These are phyloP conservation scores for Strigomonas galati DNA, from an alignment of 208 protist genomes.

Conservation along the genomic window DNA sequence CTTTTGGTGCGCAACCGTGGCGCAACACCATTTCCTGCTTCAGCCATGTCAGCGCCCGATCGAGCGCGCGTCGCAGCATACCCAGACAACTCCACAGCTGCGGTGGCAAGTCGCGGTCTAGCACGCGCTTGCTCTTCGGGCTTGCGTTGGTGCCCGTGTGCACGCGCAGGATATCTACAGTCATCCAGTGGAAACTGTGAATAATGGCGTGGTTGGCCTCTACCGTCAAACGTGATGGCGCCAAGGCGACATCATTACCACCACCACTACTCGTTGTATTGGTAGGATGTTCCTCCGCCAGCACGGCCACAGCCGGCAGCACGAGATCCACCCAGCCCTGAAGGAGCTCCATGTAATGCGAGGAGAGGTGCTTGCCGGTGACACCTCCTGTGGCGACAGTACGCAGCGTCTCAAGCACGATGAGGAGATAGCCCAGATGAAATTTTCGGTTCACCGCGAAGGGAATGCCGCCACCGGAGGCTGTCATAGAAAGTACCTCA, in stretches of 20 bases:
- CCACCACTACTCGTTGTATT: neutral
- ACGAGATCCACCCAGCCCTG: slow-evolving; percentile 26
- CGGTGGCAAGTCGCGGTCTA: slow-evolving; percentile 57
- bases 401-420: slow-evolving; percentile 54
- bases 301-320: slow-evolving; percentile 35
- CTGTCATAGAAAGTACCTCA: neutral
- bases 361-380: slow-evolving; percentile 36
- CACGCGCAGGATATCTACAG: slow-evolving; percentile 44
- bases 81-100: slow-evolving; percentile 45
- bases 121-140: slow-evolving; percentile 20
- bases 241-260: no score
- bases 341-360: slow-evolving; percentile 41
- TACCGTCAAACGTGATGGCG: slow-evolving; percentile 47
- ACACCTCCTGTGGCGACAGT: slow-evolving; percentile 27
- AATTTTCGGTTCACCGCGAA: slow-evolving; percentile 39
- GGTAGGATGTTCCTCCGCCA: slow-evolving; percentile 61
- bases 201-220: slow-evolving; percentile 69
- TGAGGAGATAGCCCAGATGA: slow-evolving; percentile 56
- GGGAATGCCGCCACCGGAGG: neutral
- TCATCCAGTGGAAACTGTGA: slow-evolving; percentile 51
- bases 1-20: neutral
- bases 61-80: slow-evolving; percentile 53
- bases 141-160: slow-evolving; percentile 25
- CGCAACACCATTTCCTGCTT: slow-evolving; percentile 12
- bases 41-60: slow-evolving; percentile 43